A percentile compares a stretch with the other conserved stretches of the same genome.
phyloP scores from a whole-genome alignment of 441 rosid genomes.

The Adansonia grandidieri region DNA sequence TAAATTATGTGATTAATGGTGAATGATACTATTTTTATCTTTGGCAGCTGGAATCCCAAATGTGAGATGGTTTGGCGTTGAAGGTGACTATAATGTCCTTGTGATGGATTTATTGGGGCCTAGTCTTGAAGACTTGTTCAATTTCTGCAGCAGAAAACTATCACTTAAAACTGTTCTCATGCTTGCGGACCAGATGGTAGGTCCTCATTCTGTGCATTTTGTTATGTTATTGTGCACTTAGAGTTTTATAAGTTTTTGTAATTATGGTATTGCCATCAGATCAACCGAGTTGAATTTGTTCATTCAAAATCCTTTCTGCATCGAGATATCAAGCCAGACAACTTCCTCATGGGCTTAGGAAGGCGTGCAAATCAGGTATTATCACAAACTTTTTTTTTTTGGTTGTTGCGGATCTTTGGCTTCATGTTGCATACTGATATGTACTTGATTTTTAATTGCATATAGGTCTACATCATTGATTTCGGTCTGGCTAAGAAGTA shows the following conservation, averaged over 20 bases:
- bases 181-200: conserved; percentile 98
- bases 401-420: neutral
- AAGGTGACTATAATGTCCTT: conserved; percentile 91
- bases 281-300: conserved; percentile 88
- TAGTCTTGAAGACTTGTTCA: conserved; percentile 95
- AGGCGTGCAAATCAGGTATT: conserved; percentile 96
- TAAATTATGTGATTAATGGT: neutral
- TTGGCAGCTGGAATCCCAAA: conserved; percentile 90
- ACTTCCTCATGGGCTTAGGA: conserved; percentile 97
- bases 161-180: conserved; percentile 93
- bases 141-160: conserved; percentile 92
- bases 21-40: neutral
- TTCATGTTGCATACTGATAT: neutral
- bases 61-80: conserved; percentile 93
- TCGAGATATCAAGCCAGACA: conserved; percentile 98
- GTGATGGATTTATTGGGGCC: conserved; percentile 99
- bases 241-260: conserved; percentile 13
- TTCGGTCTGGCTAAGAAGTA: conserved; percentile 99
- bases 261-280: conserved; percentile 42
- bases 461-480: conserved; percentile 88
- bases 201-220: neutral
- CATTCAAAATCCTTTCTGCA: conserved; percentile 96
- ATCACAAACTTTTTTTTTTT: conserved; percentile 14
- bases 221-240: conserved; percentile 8
- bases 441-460: conserved; percentile 26